Base-by-base conservation (phyloP, 352 stramenopile genomes). In the Elongisporangium anandrum region DNA sequence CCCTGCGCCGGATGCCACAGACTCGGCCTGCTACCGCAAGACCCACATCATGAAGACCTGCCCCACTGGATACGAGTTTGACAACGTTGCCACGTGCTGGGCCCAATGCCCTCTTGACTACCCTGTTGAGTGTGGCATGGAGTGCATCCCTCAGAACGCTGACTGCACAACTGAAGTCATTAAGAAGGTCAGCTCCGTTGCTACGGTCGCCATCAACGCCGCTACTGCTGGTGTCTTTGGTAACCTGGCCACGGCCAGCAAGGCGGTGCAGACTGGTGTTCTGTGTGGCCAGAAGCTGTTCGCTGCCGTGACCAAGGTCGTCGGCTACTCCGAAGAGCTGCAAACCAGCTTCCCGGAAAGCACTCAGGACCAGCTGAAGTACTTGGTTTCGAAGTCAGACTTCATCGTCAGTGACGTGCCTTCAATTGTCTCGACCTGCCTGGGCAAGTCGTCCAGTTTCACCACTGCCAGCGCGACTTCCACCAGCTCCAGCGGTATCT, bases 61-160 rank as follows among this genome's bases (percentile, higher is more conserved):
- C 26, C 69, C 72, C 0, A 16, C 65, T 8, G 69, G 69, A n/a
- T 80, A 60, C 52, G 57, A 76, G 21, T 57, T 52, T 15, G 19
- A 52, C 13, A 71, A 70, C 20, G 45, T 73, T 48, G 66, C 59
- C 54, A 76, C 57, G 26, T 81, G 69, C 50, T 81, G 72, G 72
- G 61, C 70, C 10, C 58, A 79, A 34, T 82, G 73, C 19, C 70
- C 73, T 20, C 58, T 65, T 26, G 45, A 64, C 2, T 82, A 69
- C 29, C 70, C 73, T 0, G 68, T 82, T 0, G 29, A 70, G 41
- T 82, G 73, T 56, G 73, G 70, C 52, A 61, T 77, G 45, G 70
- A 79, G 51, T 82, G 73, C 51, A 75, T 91, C 45, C 81, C 77
- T 4, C 75, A 89, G 39, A 93, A 90, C 47, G 64, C 78, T 16